A percentile compares a stretch with the other conserved stretches of the same genome.
These are phyloP conservation scores for Drechmeria coniospora DNA, from an alignment of 2,329 filamentous ascomycete genomes.

Conservation along the genomic window DNA sequence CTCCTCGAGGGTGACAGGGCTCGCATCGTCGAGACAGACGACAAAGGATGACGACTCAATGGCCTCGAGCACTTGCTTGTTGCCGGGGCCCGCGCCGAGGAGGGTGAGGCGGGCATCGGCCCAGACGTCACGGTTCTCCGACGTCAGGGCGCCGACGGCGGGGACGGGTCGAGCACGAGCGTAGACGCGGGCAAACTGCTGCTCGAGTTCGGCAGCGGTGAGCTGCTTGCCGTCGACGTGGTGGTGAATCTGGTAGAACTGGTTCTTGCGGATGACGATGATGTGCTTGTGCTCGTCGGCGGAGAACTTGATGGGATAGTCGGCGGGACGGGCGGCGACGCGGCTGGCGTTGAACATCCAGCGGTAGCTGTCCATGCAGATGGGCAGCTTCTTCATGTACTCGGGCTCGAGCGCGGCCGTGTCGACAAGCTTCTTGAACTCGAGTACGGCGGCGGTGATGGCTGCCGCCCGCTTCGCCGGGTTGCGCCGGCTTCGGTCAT, in stretches of 20 bases:
- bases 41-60: constrained; percentile 86
- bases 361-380: constrained; percentile 96
- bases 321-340: constrained; percentile 65
- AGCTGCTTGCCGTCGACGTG: constrained; percentile 73
- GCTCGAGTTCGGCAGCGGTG: constrained; percentile 77
- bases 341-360: constrained; percentile 97
- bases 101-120: constrained; percentile 67
- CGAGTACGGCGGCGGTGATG: constrained; percentile 68
- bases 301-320: constrained; percentile 71
- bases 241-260: constrained; percentile 85
- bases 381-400: constrained; percentile 95
- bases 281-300: constrained; percentile 70
- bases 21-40: constrained; percentile 82
- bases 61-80: constrained; percentile 59
- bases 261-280: constrained; percentile 82
- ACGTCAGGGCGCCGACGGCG: constrained; percentile 71
- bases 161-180: constrained; percentile 55
- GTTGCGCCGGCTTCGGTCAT: constrained; percentile 76
- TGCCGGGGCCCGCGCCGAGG: constrained; percentile 60
- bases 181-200: constrained; percentile 77
- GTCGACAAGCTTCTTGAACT: constrained; percentile 92
- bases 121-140: constrained; percentile 89
- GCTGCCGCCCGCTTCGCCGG: constrained; percentile 88
- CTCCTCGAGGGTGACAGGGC: constrained; percentile 87
- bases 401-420: constrained; percentile 74